Percentiles rank a stretch among this genome's conserved stretches.
Evolutionary conservation across 257 asterid genomes (phyloP).

Genomic region (Ballota nigra): DNA sequence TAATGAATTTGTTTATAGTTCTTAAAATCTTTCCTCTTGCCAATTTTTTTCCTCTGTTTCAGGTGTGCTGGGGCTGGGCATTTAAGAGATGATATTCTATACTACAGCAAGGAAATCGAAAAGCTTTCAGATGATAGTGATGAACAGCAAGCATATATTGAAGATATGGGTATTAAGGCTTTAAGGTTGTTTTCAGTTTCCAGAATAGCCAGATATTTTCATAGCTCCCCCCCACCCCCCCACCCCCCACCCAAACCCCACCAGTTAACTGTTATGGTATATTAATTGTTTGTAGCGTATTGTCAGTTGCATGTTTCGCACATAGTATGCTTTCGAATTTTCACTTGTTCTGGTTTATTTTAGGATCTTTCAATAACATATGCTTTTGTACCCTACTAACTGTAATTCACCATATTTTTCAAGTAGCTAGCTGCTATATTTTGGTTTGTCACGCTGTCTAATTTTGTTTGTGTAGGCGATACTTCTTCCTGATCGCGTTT

Average conservation of each 20-base stretch:
- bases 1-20: constrained; percentile 5
- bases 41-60: constrained; percentile 21
- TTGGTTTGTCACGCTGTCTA: not conserved
- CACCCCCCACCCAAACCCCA: not conserved
- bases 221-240: not conserved
- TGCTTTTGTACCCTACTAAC: not conserved
- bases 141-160: constrained; percentile 71
- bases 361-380: not conserved
- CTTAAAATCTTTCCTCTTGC: not conserved
- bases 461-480: constrained; percentile 63
- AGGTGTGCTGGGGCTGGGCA: constrained; percentile 99
- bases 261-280: not conserved
- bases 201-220: not conserved
- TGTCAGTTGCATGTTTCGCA: too few relatives aligned
- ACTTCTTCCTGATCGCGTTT: constrained; percentile 84
- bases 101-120: constrained; percentile 69
- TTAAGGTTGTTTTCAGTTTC: constrained; percentile 57
- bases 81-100: constrained; percentile 76
- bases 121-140: constrained; percentile 52
- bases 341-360: not conserved
- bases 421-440: not conserved
- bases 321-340: not conserved
- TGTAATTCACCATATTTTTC: not conserved
- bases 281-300: not conserved
- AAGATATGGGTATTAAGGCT: constrained; percentile 90